Percentiles rank a stretch among this genome's conserved stretches.
Conservation (phyloP, 305 asterid genomes). For the Fraxinus angustifolia region DNA sequence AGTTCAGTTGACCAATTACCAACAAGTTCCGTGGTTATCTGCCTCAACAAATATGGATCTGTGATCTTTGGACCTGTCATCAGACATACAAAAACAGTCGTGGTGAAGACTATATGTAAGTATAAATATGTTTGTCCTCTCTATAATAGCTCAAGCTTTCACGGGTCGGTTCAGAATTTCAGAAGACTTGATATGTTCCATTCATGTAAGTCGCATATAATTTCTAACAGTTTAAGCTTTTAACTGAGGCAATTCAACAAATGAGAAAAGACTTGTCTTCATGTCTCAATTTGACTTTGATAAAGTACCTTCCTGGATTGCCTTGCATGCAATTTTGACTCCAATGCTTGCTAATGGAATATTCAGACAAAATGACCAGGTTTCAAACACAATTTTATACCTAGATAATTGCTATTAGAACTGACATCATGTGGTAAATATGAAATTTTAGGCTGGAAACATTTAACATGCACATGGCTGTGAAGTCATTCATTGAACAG, state of each 20-base stretch:
- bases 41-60: constrained; percentile 67
- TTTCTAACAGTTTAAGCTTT: neutral
- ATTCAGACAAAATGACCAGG: neutral
- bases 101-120: neutral
- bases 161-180: neutral
- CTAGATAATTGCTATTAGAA: neutral
- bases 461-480: neutral
- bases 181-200: neutral
- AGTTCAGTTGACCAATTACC: constrained; percentile 65
- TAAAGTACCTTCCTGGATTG: neutral
- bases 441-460: neutral
- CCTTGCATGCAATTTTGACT: neutral
- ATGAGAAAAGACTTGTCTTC: neutral
- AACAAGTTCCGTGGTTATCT: constrained; percentile 37
- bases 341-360: neutral
- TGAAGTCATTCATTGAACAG: neutral
- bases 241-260: neutral
- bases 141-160: neutral
- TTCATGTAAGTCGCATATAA: neutral
- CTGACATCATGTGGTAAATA: neutral
- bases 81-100: neutral
- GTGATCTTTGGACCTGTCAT: constrained; percentile 69
- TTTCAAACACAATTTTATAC: neutral
- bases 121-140: neutral
- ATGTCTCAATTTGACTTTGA: neutral